A percentile compares a stretch with the other conserved stretches of the same genome.
Conservation (phyloP, 2,329 filamentous ascomycete species). For the Aspergillus ustus region DNA sequence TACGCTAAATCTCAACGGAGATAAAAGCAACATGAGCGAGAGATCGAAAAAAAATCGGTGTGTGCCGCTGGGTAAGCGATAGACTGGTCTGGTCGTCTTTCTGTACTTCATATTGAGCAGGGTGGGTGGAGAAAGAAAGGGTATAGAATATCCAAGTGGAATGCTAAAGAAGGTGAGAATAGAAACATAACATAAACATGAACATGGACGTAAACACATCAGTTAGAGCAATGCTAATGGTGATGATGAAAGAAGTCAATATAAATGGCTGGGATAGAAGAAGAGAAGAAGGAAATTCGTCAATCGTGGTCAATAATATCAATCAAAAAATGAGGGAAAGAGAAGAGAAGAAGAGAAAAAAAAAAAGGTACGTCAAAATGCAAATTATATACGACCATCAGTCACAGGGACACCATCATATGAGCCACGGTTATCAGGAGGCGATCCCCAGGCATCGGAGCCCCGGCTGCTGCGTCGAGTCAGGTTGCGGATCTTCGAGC, state of each 20-base stretch:
- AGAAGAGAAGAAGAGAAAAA: not conserved
- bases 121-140: not conserved
- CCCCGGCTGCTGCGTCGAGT: conserved; percentile 63
- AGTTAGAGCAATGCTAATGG: not conserved
- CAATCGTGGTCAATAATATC: not conserved
- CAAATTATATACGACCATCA: conserved; percentile 24
- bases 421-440: conserved; percentile 28
- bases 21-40: not conserved
- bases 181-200: not conserved
- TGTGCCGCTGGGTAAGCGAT: not conserved
- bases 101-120: not conserved
- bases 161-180: not conserved
- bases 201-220: not conserved
- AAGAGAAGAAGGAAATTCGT: conserved; percentile 8
- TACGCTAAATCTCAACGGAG: conserved; percentile 13
- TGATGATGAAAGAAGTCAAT: not conserved
- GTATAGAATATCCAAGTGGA: not conserved
- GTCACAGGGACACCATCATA: conserved; percentile 32
- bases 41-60: not conserved
- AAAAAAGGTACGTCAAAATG: not conserved
- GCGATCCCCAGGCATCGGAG: conserved; percentile 30
- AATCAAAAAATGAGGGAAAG: not conserved
- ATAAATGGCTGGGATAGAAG: not conserved
- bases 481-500: conserved; percentile 58
- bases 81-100: not conserved